Evolutionary conservation across 208 protist genomes (phyloP), one percentile per base, ranked within the genome.

Genomic region (Acanthamoeba culbertsoni): DNA sequence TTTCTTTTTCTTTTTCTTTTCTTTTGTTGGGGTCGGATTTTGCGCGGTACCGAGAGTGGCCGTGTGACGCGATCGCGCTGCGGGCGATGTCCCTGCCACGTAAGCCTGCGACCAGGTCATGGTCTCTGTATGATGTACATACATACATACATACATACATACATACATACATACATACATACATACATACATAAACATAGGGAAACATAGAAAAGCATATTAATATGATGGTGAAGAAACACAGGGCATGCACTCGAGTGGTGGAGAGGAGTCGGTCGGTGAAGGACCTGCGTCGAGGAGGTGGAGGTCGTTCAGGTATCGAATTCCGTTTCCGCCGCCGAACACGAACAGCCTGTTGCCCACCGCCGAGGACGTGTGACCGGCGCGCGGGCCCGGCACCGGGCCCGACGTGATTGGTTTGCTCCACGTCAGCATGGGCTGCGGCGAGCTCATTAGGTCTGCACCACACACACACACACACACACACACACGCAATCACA

Each of bases 281-380:
- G 10, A 71, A 14, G 6, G 42, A 94, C 93, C 93, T 51, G 90
- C 91, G 73, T 96, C 95, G 28, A 96, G 62, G 10, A 93, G 31
- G 91, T 94, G 88, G 16, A 96, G 33, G 84, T 96, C 95, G 46
- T 96, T 95, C 43, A 95, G 93, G 62, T 91, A 95, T 23, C 92
- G 93, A 31, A 92, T 46, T 0, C 95, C 95, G 51, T 94, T 93
- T 45, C 95, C 93, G 48, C 95, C 95, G 46, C 95, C 95, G 89
- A 96, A 96, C 40, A 96, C 79, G 91, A 90, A 96, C 37, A 96
- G 93, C n/a, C 82, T 95, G 37, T 89, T n/a, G 28, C 91, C 95
- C 16, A 96, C 95, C 18, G 92, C 65, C 23, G 93, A 94, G 35
- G 55, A 43, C 26, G 57, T 91, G 55, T 91, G 86, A 35, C 86